Base-by-base conservation (phyloP, 331 rosid species). In the Stylosanthes scabra region DNA sequence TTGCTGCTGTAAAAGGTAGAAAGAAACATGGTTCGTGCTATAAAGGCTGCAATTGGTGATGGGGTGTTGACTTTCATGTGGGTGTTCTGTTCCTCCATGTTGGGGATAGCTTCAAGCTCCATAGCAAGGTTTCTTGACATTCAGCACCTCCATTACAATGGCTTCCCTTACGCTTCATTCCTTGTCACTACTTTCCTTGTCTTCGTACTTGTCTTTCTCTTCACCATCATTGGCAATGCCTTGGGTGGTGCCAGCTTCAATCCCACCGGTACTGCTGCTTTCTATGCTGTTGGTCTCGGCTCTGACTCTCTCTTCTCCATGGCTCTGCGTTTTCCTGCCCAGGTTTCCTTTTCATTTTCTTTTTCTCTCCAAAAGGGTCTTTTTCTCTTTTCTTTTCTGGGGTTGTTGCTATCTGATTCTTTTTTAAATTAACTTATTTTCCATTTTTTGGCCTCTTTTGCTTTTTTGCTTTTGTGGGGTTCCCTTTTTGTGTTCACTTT, bases 161-260 rank as follows among this genome's bases (percentile, higher is more conserved):
- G 86, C 9, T 71, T 86, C 12, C 61, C 78, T 5, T 84, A 83
- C 82, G 81, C 88, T 61, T 79, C 98, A 7, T 58, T 90, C 8
- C 40, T 83, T 11, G 81, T 93, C 76, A 88, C 87, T 45, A 88
- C 89, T 42, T 11, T 39, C 20, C 85, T 90, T 6, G 82, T 93
- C 6, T 93, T 93, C 72, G 0, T 84, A 6, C 88, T 93, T 12
- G 93, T 90, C 46, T 77, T 88, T 6, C n/a, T 87, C 29, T 93
- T 93, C 71, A 82, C 81, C 65, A 2, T 83, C 12, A 60, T 93
- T 25, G 97, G 91, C 6, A 80, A 65, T 66, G 77, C 81, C 45
- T 57, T 93, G 77, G 98, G 96, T 68, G 98, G 98, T 1, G 98
- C 97, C 60, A 93, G 97, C 90, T 93, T 93, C 86, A 93, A 93